These are phyloP conservation scores for Monilinia polystroma DNA, from an alignment of 2,329 filamentous ascomycete genomes.

Conservation along the genomic window DNA sequence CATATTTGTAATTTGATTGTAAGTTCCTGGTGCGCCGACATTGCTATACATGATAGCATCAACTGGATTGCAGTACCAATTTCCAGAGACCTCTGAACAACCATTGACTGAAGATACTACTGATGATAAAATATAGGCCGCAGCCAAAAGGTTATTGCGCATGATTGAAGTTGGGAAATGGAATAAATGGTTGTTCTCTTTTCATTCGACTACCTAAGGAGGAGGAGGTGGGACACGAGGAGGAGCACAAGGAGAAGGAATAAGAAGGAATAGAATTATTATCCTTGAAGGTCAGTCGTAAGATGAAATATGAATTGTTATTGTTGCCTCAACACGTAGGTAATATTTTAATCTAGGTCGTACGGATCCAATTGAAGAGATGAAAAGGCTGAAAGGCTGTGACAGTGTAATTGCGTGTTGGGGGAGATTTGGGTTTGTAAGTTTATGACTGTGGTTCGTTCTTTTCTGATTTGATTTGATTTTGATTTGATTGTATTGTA, in stretches of 20 bases:
- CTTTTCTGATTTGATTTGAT: neutral
- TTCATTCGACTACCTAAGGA: constrained; percentile 3
- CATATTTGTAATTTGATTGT: constrained; percentile 65
- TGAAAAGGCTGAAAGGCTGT: neutral
- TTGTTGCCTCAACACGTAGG: neutral
- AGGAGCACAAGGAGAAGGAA: neutral
- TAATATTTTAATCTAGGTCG: neutral
- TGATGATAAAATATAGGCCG: constrained; percentile 4
- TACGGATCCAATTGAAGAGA: neutral
- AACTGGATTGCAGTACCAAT: constrained; percentile 66
- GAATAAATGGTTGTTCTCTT: neutral
- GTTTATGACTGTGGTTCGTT: constrained; percentile 7
- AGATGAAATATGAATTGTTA: neutral
- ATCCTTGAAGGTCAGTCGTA: neutral
- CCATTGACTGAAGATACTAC: constrained; percentile 8
- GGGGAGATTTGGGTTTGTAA: neutral
- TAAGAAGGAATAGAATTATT: neutral
- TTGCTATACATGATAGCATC: constrained; percentile 66
- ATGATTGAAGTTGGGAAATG: constrained; percentile 4
- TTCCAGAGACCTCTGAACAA: constrained; percentile 44
- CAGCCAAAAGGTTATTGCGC: constrained; percentile 17
- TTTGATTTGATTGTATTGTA: neutral
- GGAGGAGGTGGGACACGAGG: neutral
- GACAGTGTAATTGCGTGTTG: neutral
- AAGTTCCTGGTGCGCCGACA: constrained; percentile 59